phyloP scores from a whole-genome alignment of 257 asterid genomes.

The Ajuga chamaepitys region DNA sequence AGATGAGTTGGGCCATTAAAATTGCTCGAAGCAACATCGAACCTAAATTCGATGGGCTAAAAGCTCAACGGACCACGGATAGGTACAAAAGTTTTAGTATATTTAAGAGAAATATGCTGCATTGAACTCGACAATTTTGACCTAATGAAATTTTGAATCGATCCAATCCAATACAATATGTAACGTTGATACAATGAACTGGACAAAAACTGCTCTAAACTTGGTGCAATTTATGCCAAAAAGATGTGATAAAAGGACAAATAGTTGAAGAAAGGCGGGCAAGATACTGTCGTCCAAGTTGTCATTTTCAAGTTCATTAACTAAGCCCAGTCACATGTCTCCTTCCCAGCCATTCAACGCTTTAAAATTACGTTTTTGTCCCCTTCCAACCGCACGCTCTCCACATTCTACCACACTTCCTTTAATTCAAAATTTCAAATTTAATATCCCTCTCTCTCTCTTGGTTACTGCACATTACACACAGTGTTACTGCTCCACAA shows the following conservation, averaged over 20 bases:
- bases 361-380: background rate
- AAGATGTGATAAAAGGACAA: background rate
- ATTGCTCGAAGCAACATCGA: too few relatives aligned
- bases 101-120: too few relatives aligned
- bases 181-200: too few relatives aligned
- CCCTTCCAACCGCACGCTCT: conserved; percentile 20
- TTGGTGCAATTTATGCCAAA: too few relatives aligned
- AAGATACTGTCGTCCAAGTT: conserved; percentile 26
- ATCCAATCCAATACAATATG: too few relatives aligned
- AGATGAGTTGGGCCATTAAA: too few relatives aligned
- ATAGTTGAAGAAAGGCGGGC: background rate
- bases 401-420: background rate
- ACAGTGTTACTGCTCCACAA: conserved; percentile 27
- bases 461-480: conserved; percentile 13
- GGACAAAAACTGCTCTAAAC: too few relatives aligned
- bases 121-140: too few relatives aligned
- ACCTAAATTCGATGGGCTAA: too few relatives aligned
- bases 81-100: too few relatives aligned
- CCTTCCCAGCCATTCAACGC: background rate
- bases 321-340: background rate
- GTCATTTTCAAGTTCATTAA: conserved; percentile 25
- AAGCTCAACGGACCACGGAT: too few relatives aligned
- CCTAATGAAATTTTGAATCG: too few relatives aligned
- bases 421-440: conserved; percentile 45
- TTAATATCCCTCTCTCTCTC: background rate